Conservation (phyloP, 2,329 filamentous ascomycete species). For the Pseudogymnoascus sp. region DNA sequence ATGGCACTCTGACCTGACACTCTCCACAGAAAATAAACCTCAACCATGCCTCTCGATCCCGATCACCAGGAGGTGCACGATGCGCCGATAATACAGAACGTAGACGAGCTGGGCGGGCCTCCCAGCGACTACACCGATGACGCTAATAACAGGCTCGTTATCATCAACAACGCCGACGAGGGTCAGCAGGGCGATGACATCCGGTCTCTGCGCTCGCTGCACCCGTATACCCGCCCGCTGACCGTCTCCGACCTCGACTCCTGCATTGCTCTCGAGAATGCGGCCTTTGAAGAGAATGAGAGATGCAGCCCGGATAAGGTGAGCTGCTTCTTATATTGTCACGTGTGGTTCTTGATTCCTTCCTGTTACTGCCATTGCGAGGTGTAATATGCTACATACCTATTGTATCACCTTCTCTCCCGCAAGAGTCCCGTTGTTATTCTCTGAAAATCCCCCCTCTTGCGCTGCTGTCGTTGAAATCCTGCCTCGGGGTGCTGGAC, state of each 20-base stretch:
- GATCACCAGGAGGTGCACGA: slow-evolving; percentile 6
- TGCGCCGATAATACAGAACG: background rate
- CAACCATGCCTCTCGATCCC: slow-evolving; percentile 1
- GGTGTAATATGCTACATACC: background rate
- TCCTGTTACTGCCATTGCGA: background rate
- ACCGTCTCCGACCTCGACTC: slow-evolving; percentile 56
- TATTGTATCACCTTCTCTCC: background rate
- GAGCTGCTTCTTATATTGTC: slow-evolving; percentile 17
- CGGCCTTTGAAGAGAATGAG: slow-evolving; percentile 44
- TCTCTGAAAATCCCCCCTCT: background rate
- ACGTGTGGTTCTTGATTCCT: background rate
- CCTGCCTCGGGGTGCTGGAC: background rate
- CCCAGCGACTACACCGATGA: background rate
- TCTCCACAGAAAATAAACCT: background rate
- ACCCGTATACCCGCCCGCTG: slow-evolving; percentile 67
- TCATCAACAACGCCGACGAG: background rate
- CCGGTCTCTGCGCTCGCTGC: slow-evolving; percentile 43
- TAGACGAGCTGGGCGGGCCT: background rate
- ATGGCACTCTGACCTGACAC: slow-evolving; percentile 3
- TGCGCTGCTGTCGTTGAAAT: background rate
- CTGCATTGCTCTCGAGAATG: slow-evolving; percentile 45
- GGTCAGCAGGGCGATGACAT: background rate
- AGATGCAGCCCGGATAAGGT: slow-evolving; percentile 47
- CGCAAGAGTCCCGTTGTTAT: background rate
- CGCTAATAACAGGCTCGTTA: background rate